Evolutionary conservation across 345 rosid genomes (phyloP).

Genomic region (Lepidium sativum): DNA sequence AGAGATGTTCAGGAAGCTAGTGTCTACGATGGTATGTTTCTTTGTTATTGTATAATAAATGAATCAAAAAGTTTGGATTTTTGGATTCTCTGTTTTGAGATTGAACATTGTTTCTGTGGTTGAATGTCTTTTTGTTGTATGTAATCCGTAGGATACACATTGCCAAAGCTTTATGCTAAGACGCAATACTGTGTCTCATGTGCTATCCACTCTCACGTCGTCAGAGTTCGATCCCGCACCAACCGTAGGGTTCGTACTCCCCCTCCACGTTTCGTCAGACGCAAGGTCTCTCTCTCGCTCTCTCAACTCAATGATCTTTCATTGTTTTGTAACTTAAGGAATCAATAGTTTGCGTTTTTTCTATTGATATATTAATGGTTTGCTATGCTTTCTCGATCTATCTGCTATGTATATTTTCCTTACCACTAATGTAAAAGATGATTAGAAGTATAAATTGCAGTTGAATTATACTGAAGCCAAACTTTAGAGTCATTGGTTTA

Average conservation of each 20-base stretch:
- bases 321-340: neutral
- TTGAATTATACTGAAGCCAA: too few species aligned
- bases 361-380: too few species aligned
- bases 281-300: conserved; percentile 45
- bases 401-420: too few species aligned
- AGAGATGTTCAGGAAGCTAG: conserved; percentile 93
- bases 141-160: conserved; percentile 41
- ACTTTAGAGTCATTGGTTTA: too few species aligned
- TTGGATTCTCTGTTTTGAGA: neutral
- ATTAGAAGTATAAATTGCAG: too few species aligned
- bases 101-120: neutral
- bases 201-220: conserved; percentile 96
- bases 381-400: too few species aligned
- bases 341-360: too few species aligned
- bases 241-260: conserved; percentile 83
- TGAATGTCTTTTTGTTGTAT: neutral
- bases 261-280: conserved; percentile 76
- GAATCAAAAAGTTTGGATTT: neutral
- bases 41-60: neutral
- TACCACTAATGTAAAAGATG: too few species aligned
- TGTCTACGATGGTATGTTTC: conserved; percentile 53
- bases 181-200: conserved; percentile 92
- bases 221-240: conserved; percentile 87
- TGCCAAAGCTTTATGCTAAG: conserved; percentile 84
- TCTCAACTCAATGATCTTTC: neutral